Evolutionary conservation across 1,284 basidiomycete genomes (phyloP), one percentile per base, ranked within the genome.

Genomic region (Pterulicium gracile): DNA sequence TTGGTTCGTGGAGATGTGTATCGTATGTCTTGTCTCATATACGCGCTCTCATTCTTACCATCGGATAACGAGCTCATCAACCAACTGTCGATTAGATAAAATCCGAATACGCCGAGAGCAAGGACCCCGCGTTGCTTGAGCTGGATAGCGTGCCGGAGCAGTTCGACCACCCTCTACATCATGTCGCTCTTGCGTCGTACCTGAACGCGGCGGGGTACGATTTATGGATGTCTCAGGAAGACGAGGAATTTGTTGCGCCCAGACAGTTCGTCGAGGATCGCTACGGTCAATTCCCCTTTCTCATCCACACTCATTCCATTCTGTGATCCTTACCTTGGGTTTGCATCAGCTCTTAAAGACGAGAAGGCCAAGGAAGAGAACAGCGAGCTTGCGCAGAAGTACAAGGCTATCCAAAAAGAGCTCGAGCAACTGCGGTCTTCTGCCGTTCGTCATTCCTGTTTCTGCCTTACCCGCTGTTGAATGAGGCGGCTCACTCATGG

Each of bases 1-100:
- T 60, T 95, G 91, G 92, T 66, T 95, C 13, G 83, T 85, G 1
- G 85, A 90, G 54, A 62, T 89, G 52, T 81, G 81, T 56, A 82
- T 80, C 67, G 89, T 88, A 49, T 39, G 70, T 58, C 20, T 34
- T 36, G 42, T 23, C 24, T 15, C 35, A 32, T 24, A n/a, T n/a
- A n/a, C 27, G 32, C 44, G 22, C 32, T 21, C 17, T 15, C 13
- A n/a, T 47, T 46, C 20, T 44, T 45, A 17, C 45, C n/a, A 44
- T 40, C 18, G 39, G 39, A 15, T 34, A 10, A 10, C 27, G 10
- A 10, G 10, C 15, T 10, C 27, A 34, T 15, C 27, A 10, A 19
- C 19, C 18, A 19, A 41, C 21, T 27, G 5, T 22, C 35, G 41
- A 18, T n/a, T 49, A 69, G 69, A 57, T 63, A 49, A 69, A 74